Evolutionary conservation across 306 rosid genomes (phyloP).

Genomic region (Prosopis cineraria): DNA sequence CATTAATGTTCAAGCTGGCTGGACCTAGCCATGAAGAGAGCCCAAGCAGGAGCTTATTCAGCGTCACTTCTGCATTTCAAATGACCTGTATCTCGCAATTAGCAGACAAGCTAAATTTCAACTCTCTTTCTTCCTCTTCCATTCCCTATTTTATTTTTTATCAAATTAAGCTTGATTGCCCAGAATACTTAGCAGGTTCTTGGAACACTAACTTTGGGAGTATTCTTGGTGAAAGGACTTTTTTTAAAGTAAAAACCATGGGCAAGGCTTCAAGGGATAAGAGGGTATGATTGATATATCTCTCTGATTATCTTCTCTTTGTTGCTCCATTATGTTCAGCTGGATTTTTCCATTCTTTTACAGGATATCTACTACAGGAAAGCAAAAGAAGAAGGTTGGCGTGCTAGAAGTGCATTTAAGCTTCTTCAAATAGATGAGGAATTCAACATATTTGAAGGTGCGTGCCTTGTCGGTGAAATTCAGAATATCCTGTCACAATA

Average conservation of each 20-base stretch:
- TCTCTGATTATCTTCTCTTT: background rate
- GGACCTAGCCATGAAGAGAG: background rate
- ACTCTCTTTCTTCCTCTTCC: background rate
- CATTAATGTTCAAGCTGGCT: background rate
- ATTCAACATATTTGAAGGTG: constrained; percentile 87
- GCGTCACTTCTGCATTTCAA: background rate
- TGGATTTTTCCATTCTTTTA: background rate
- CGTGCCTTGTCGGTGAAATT: constrained; percentile 2
- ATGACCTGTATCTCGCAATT: background rate
- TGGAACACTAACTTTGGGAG: background rate
- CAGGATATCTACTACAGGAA: constrained; percentile 96
- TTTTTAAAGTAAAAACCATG: constrained; percentile 41
- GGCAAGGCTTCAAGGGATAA: constrained; percentile 98
- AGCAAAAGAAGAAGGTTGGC: constrained; percentile 99
- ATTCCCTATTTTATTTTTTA: background rate
- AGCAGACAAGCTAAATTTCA: background rate
- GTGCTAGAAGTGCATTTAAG: constrained; percentile 98
- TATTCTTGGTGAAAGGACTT: background rate
- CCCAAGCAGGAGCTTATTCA: no score
- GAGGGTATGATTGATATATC: constrained; percentile 54
- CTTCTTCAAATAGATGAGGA: constrained; percentile 97
- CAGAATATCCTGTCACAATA: background rate
- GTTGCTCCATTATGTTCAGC: constrained; percentile 18
- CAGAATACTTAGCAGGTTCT: background rate
- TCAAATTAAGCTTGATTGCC: background rate